Conservation (phyloP, 2,329 filamentous ascomycete genomes). For the Fusarium tricinctum region DNA sequence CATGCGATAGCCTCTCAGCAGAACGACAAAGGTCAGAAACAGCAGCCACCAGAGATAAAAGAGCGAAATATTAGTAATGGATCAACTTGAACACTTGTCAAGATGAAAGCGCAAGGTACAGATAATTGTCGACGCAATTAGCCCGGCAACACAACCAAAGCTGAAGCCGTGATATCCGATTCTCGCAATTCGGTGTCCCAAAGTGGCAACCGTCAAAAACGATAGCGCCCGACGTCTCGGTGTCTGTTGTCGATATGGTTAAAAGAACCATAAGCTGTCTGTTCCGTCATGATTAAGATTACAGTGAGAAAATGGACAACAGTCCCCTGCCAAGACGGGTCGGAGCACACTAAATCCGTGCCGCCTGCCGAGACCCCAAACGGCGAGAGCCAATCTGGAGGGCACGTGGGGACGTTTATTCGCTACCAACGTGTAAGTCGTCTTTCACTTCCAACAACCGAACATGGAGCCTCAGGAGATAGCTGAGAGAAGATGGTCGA, state of each 20-base stretch:
- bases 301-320: background rate
- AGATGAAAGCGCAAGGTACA: background rate
- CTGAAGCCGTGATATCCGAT: slow-evolving; percentile 44
- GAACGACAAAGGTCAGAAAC: background rate
- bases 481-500: background rate
- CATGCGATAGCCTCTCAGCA: background rate
- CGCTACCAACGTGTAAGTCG: slow-evolving; percentile 23
- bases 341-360: slow-evolving; percentile 34
- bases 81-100: background rate
- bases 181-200: slow-evolving; percentile 37
- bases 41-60: background rate
- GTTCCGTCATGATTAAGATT: background rate
- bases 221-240: slow-evolving; percentile 32
- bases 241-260: slow-evolving; percentile 18
- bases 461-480: slow-evolving; percentile 23
- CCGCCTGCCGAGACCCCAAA: slow-evolving; percentile 40
- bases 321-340: slow-evolving; percentile 18
- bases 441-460: slow-evolving; percentile 40
- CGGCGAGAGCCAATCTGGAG: slow-evolving; percentile 30
- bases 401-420: slow-evolving; percentile 46
- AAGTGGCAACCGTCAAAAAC: slow-evolving; percentile 38
- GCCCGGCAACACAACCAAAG: slow-evolving; percentile 21
- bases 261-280: background rate
- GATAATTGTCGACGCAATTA: slow-evolving; percentile 33
- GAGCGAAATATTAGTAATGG: background rate